phyloP scores from a whole-genome alignment of 257 asterid species.

The Thymus quinquecostatus region DNA sequence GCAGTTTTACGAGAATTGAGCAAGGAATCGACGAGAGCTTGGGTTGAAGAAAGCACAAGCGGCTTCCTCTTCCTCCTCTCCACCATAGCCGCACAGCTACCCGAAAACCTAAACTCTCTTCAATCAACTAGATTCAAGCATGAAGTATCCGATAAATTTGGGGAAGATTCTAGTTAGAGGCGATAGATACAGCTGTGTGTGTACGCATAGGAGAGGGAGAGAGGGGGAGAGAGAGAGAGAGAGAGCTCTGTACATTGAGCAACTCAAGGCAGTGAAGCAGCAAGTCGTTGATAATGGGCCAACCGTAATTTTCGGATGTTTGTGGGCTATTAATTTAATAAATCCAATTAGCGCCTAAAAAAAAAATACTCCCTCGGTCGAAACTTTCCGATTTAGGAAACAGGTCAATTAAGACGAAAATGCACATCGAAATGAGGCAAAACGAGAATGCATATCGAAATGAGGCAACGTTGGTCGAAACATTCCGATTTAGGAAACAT shows the following conservation, averaged over 20 bases:
- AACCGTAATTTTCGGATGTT: constrained; percentile 21
- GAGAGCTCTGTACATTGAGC: constrained; percentile 34
- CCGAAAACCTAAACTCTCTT: constrained; percentile 35
- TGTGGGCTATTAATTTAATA: no score
- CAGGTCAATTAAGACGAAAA: no score
- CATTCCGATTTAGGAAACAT: no score
- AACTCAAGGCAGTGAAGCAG: constrained; percentile 40
- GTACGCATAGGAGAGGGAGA: not conserved
- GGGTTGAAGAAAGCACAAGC: constrained; percentile 83
- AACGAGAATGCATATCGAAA: no score
- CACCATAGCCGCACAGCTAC: constrained; percentile 50
- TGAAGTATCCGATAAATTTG: not conserved
- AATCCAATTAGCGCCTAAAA: no score
- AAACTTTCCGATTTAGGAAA: no score
- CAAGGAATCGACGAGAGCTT: constrained; percentile 65
- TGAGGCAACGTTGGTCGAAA: no score
- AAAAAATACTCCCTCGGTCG: no score
- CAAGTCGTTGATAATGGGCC: constrained; percentile 12
- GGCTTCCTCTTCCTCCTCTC: constrained; percentile 74
- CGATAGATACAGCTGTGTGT: constrained; percentile 17
- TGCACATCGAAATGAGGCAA: no score
- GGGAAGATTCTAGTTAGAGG: not conserved
- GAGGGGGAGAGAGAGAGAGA: not conserved
- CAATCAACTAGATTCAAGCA: constrained; percentile 13
- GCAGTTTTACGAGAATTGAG: constrained; percentile 37